Conservation (phyloP, 2,329 filamentous ascomycete species). For the Endoconidiophora laricicola region DNA sequence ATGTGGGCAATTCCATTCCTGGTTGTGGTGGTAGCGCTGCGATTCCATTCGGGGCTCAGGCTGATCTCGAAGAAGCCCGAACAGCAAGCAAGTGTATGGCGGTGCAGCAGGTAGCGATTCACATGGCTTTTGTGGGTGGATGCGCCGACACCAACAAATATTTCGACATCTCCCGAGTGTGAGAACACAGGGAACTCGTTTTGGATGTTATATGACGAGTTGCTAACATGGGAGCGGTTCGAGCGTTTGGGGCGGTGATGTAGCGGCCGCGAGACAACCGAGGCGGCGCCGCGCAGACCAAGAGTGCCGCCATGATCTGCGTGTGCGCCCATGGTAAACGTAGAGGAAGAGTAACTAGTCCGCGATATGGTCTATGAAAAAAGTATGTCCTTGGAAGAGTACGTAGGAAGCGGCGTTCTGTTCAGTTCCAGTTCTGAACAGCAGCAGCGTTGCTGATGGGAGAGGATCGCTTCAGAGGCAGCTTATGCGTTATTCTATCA, state of each 20-base stretch:
- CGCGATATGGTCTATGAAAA: too few relatives aligned
- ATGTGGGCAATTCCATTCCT: not conserved
- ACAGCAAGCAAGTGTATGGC: slow-evolving; percentile 72
- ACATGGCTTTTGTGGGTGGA: slow-evolving; percentile 35
- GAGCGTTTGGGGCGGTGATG: slow-evolving; percentile 48
- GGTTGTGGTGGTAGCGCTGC: slow-evolving; percentile 18
- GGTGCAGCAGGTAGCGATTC: slow-evolving; percentile 74
- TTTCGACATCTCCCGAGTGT: slow-evolving; percentile 84
- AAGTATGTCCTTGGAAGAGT: not conserved
- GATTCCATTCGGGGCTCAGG: slow-evolving; percentile 64
- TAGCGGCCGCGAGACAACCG: slow-evolving; percentile 44
- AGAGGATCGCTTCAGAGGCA: too few relatives aligned
- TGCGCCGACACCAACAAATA: slow-evolving; percentile 49
- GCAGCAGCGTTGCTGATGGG: too few relatives aligned
- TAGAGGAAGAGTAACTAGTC: slow-evolving; percentile 24
- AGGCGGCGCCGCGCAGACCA: slow-evolving; percentile 40
- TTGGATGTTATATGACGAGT: slow-evolving; percentile 49
- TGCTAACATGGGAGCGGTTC: slow-evolving; percentile 66
- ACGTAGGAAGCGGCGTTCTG: not conserved
- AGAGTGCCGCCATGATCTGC: slow-evolving; percentile 28
- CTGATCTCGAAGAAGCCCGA: slow-evolving; percentile 88
- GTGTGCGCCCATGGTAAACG: slow-evolving; percentile 33
- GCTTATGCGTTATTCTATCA: too few relatives aligned
- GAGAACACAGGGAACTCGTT: slow-evolving; percentile 91
- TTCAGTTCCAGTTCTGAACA: too few relatives aligned